A percentile compares a stretch with the other conserved stretches of the same genome.
phyloP scores from a whole-genome alignment of 2,329 filamentous ascomycete genomes.

The Emmonsiellopsis sp. region DNA sequence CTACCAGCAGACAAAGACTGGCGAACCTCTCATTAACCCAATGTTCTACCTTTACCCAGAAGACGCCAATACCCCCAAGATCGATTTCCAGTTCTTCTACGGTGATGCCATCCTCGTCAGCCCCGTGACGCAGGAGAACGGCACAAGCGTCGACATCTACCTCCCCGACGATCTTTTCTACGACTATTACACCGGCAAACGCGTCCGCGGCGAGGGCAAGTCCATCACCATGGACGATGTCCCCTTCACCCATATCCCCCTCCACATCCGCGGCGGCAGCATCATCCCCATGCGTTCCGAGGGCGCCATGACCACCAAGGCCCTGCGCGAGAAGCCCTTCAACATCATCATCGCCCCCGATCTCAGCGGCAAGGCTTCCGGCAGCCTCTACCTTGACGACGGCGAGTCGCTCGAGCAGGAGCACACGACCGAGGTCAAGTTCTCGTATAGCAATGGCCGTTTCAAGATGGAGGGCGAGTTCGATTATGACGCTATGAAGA shows the following conservation, averaged over 20 bases:
- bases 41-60: constrained; percentile 63
- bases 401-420: constrained; percentile 58
- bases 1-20: constrained; percentile 50
- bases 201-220: constrained; percentile 38
- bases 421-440: constrained; percentile 45
- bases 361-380: constrained; percentile 52
- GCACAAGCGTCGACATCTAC: constrained; percentile 46
- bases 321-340: constrained; percentile 55
- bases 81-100: constrained; percentile 52
- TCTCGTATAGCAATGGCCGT: constrained; percentile 45
- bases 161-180: constrained; percentile 52
- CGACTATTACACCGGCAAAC: constrained; percentile 48
- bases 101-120: constrained; percentile 49
- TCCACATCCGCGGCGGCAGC: constrained; percentile 53
- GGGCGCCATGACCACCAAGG: constrained; percentile 52
- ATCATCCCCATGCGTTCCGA: constrained; percentile 50
- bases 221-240: constrained; percentile 39
- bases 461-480: constrained; percentile 14
- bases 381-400: constrained; percentile 68
- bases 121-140: constrained; percentile 45
- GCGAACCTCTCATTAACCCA: constrained; percentile 59
- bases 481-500: constrained; percentile 13
- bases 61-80: constrained; percentile 43
- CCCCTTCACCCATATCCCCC: constrained; percentile 46
- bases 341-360: constrained; percentile 61